Conservation (phyloP, 2,329 filamentous ascomycete genomes). For the Akanthomyces dipterigenus region DNA sequence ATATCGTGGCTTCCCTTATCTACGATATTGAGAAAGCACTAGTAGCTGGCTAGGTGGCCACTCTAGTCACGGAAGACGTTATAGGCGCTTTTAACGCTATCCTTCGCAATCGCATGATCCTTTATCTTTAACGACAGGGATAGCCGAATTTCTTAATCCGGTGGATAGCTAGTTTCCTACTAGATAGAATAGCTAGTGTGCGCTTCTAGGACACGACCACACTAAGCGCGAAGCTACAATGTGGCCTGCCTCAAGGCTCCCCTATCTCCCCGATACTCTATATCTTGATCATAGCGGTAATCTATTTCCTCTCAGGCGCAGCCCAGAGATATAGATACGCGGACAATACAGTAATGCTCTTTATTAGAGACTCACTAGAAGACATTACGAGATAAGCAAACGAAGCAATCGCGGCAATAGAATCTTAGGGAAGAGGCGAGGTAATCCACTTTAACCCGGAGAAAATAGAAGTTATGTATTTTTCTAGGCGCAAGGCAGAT, state of each 20-base stretch:
- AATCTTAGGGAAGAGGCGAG: not conserved
- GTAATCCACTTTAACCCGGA: no score
- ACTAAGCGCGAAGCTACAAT: not conserved
- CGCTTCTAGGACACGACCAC: not conserved
- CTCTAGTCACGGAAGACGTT: no score
- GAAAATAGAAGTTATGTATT: no score
- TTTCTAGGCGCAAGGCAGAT: not conserved
- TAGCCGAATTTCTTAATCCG: slow-evolving; percentile 1
- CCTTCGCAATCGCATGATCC: slow-evolving; percentile 1
- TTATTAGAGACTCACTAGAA: not conserved
- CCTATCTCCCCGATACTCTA: slow-evolving; percentile 10
- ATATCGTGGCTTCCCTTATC: slow-evolving; percentile 17
- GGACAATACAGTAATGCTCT: slow-evolving; percentile 7
- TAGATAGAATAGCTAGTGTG: not conserved
- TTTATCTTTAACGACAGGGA: slow-evolving; percentile 1
- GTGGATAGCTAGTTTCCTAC: slow-evolving; percentile 3
- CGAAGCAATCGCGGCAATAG: not conserved
- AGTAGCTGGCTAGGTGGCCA: no score
- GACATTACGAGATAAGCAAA: not conserved
- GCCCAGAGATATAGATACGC: slow-evolving; percentile 4
- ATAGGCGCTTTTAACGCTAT: no score
- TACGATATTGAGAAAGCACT: slow-evolving; percentile 17
- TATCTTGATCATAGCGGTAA: slow-evolving; percentile 2
- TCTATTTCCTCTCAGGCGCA: no score
- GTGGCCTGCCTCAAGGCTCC: slow-evolving; percentile 7